Base-by-base conservation (phyloP, 2,329 filamentous ascomycete species). In the Ophiocordyceps robertsii region DNA sequence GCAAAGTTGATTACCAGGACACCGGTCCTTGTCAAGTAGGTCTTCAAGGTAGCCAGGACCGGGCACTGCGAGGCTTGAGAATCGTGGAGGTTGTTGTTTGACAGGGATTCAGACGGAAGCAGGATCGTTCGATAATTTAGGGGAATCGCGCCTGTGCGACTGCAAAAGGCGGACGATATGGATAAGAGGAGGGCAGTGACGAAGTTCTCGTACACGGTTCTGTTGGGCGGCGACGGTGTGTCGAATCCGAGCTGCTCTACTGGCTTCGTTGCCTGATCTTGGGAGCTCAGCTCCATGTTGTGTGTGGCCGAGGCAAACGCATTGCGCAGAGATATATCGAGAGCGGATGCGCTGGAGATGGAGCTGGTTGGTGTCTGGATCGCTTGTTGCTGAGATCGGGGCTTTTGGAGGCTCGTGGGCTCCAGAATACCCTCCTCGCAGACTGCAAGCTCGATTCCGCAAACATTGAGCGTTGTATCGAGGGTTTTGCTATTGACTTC, bases 11-110 rank as follows among this genome's bases (percentile, higher is more conserved):
- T 59, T 13, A 77, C 56, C 8, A 79, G 59, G 11, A 66, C 65
- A 3, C 75, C 75, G 0, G 70, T 71, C 2, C 71, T 77, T 6
- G 74, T 77, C 40, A 78, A 53, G 47, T 74, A 73, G 9, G 70
- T 64, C 39, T 68, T 67, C 14, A 78, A 64, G 7, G 69, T 74
- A 3, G 69, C 73, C 19, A 73, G 56, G 3, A 70, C 46, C 13
- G 56, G 54, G 14, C 51, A 44, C 12, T 45, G 45, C 37, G 49
- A 50, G n/a, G 48, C 29, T 13, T 43, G 39, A 11, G 45, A 39
- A 29, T 46, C 49, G 24, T 51, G 49, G 8, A 46, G 44, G 27
- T 50, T 51, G 29, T 44, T 39, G 29, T 39, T 36, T 41, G 46
- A 43, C 17, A 45, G 27, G 35, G 45, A 39, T 17, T 35, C 37